A percentile compares a stretch with the other conserved stretches of the same genome.
Evolutionary conservation across 768 basidiomycete species (phyloP).

Genomic region (Sarcodon sp.): DNA sequence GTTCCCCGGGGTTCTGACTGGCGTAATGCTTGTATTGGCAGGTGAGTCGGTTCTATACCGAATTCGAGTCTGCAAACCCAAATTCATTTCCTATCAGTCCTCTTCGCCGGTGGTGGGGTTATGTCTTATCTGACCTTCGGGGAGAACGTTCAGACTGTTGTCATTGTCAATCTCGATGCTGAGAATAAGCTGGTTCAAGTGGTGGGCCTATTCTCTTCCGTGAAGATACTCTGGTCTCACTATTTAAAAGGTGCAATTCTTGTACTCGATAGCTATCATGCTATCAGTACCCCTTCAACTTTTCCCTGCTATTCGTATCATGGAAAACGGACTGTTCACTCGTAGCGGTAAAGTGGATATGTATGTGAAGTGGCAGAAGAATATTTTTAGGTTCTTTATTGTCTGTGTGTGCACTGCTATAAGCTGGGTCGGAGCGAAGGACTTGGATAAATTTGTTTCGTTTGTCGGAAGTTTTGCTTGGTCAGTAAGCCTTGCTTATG

Average conservation of each 20-base stretch:
- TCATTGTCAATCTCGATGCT: conserved; percentile 85
- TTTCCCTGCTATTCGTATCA: conserved; percentile 94
- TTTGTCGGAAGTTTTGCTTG: conserved; percentile 92
- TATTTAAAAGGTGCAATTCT: conserved; percentile 52
- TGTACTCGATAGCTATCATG: conserved; percentile 88
- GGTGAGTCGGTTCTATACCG: conserved; percentile 24
- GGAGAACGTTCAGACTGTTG: conserved; percentile 78
- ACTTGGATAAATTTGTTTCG: conserved; percentile 92
- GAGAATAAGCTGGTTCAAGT: conserved; percentile 80
- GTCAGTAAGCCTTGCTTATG: conserved; percentile 27
- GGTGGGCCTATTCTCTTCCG: conserved; percentile 29
- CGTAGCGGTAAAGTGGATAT: conserved; percentile 72
- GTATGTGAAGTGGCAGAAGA: conserved; percentile 94
- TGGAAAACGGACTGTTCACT: conserved; percentile 91
- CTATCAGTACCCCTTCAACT: conserved; percentile 90
- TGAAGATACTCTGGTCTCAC: background rate
- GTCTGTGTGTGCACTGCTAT: conserved; percentile 75
- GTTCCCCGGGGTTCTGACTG: conserved; percentile 79
- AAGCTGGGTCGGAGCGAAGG: conserved; percentile 71
- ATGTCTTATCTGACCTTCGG: conserved; percentile 87
- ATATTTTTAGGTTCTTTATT: conserved; percentile 64
- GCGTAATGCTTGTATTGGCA: conserved; percentile 82
- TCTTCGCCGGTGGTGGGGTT: conserved; percentile 82
- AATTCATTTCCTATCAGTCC: conserved; percentile 26
- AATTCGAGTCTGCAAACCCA: background rate